Evolutionary conservation across 495 filamentous ascomycete species (phyloP).

Genomic region (Trichocladium uniseriatum): DNA sequence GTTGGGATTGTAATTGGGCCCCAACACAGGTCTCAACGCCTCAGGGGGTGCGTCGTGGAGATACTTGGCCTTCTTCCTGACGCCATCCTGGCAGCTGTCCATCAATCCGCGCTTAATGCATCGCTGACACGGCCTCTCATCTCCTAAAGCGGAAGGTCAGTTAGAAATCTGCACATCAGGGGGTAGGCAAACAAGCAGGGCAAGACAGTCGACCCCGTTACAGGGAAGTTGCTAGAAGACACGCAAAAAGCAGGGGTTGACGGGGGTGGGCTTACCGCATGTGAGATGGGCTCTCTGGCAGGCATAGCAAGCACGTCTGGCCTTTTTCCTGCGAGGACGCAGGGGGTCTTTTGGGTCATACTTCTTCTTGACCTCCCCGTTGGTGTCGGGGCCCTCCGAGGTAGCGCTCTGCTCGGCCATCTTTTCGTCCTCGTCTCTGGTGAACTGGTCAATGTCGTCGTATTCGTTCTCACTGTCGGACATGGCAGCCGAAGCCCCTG

Average conservation of each 20-base stretch:
- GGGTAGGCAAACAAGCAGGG: neutral
- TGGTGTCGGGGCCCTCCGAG: conserved; percentile 35
- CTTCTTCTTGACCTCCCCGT: conserved; percentile 48
- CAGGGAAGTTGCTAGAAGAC: neutral
- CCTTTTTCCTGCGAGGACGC: conserved; percentile 89
- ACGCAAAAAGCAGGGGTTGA: neutral
- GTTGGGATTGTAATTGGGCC: conserved; percentile 45
- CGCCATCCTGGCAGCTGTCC: conserved; percentile 86
- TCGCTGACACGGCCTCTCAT: conserved; percentile 81
- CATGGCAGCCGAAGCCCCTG: conserved; percentile 45
- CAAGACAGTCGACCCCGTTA: neutral
- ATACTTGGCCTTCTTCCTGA: conserved; percentile 98
- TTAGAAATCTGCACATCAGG: neutral
- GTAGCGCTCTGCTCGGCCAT: conserved; percentile 45
- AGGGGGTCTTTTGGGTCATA: conserved; percentile 73
- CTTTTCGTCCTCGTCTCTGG: conserved; percentile 50
- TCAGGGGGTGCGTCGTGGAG: conserved; percentile 90
- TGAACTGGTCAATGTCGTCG: conserved; percentile 33
- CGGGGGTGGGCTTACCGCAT: conserved; percentile 64
- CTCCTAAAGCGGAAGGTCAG: conserved; percentile 29
- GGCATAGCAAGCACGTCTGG: conserved; percentile 86
- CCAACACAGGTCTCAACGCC: conserved; percentile 45
- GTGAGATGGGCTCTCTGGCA: conserved; percentile 97
- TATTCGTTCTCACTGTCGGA: conserved; percentile 49
- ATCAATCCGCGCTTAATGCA: conserved; percentile 90